phyloP scores from a whole-genome alignment of 495 filamentous ascomycete genomes.

The Xylaria cubensis region DNA sequence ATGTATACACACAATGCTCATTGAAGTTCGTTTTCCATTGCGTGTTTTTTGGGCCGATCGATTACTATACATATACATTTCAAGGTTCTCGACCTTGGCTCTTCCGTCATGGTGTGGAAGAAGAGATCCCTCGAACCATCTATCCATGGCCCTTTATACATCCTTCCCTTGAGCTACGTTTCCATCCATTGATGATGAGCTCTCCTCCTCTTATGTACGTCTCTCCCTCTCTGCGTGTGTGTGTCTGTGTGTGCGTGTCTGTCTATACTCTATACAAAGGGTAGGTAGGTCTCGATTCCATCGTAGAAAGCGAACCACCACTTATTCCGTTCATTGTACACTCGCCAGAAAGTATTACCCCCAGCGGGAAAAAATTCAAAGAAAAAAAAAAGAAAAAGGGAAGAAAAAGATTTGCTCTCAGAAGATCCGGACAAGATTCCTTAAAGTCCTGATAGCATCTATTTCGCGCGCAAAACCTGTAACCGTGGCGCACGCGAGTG shows the following conservation, averaged over 20 bases:
- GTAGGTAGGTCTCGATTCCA: neutral
- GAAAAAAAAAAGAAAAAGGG: neutral
- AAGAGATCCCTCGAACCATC: too few relatives aligned
- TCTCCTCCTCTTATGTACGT: slow-evolving; percentile 13
- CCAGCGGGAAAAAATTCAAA: neutral
- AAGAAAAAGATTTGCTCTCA: neutral
- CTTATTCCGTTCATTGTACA: neutral
- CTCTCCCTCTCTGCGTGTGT: neutral
- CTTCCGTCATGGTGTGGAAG: neutral
- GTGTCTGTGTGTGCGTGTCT: neutral
- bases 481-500: neutral
- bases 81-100: neutral
- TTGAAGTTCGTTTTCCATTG: neutral
- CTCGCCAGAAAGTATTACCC: slow-evolving; percentile 1
- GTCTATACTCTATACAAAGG: slow-evolving; percentile 19
- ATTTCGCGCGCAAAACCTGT: neutral
- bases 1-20: neutral
- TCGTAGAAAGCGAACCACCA: neutral
- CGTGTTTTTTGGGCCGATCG: neutral
- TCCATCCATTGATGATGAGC: neutral
- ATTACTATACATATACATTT: slow-evolving; percentile 11
- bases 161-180: neutral
- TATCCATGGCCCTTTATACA: neutral
- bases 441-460: slow-evolving; percentile 1
- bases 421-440: neutral